Conservation (phyloP, 2,329 filamentous ascomycete genomes). For the Beauveria asiatica region DNA sequence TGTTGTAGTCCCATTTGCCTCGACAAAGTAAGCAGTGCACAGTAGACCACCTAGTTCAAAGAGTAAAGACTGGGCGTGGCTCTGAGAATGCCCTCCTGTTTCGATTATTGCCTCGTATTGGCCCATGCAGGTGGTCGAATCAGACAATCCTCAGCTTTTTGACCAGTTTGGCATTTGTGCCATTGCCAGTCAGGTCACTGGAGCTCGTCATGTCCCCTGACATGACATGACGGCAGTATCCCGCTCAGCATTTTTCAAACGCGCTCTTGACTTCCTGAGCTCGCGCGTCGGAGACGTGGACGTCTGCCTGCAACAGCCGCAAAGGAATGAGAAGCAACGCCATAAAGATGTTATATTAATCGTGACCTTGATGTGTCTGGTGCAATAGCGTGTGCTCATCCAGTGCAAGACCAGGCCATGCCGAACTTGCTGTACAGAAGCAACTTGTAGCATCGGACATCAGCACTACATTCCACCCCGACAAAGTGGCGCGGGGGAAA, state of each 20-base stretch:
- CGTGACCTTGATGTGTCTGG: not conserved
- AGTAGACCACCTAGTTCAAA: no score
- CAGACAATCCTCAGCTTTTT: conserved; percentile 62
- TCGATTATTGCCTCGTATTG: conserved; percentile 12
- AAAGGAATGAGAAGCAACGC: not conserved
- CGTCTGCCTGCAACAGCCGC: not conserved
- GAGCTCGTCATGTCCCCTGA: conserved; percentile 71
- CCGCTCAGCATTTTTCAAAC: conserved; percentile 63
- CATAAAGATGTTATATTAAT: not conserved
- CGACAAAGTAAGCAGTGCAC: no score
- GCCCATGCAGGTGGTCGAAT: conserved; percentile 53
- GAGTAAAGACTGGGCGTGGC: no score
- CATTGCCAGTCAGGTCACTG: conserved; percentile 62
- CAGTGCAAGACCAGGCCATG: no score
- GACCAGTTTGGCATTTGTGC: conserved; percentile 57
- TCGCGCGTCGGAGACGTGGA: conserved; percentile 20
- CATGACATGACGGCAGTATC: conserved; percentile 67
- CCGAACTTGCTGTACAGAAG: not conserved
- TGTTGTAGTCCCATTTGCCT: no score
- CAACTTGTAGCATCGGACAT: not conserved
- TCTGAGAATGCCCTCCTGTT: no score
- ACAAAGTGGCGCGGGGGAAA: not conserved
- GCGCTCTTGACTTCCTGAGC: conserved; percentile 57
- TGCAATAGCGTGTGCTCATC: not conserved
- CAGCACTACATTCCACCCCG: not conserved